Percentiles rank a stretch among this genome's conserved stretches.
Evolutionary conservation across 1,284 basidiomycete genomes (phyloP).

Genomic region (Ustilago shanxiensis): DNA sequence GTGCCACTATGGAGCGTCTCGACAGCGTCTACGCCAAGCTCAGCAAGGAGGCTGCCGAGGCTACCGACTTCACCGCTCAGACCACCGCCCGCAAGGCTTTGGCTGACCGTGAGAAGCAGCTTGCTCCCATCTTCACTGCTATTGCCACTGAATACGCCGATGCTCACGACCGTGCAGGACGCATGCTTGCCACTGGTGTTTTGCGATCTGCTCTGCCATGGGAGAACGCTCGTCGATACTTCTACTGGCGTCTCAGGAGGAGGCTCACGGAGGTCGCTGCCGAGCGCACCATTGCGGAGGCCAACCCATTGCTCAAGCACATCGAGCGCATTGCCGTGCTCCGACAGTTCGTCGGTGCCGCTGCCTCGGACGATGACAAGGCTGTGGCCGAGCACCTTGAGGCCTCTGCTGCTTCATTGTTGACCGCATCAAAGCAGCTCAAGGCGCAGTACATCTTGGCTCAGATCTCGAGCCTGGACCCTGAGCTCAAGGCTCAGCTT

Average conservation of each 20-base stretch:
- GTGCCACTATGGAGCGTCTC: conserved; percentile 91
- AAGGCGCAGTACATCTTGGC: conserved; percentile 70
- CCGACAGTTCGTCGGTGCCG: conserved; percentile 53
- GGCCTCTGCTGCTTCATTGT: conserved; percentile 52
- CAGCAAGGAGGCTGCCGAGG: conserved; percentile 76
- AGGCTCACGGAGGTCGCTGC: conserved; percentile 70
- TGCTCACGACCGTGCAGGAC: conserved; percentile 92
- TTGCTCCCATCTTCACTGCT: conserved; percentile 92
- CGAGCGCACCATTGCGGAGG: conserved; percentile 56
- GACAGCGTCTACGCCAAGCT: conserved; percentile 85
- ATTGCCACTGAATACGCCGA: conserved; percentile 95
- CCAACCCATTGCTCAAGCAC: conserved; percentile 67
- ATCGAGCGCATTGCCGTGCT: conserved; percentile 58
- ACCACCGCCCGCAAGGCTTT: conserved; percentile 75
- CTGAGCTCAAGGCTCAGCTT: conserved; percentile 51
- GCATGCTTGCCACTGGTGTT: conserved; percentile 95
- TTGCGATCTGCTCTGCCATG: conserved; percentile 80
- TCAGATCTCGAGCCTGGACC: conserved; percentile 62
- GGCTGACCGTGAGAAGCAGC: conserved; percentile 82
- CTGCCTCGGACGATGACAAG: conserved; percentile 59
- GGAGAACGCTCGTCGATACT: conserved; percentile 84
- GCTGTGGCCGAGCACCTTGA: conserved; percentile 63
- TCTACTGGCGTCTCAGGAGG: conserved; percentile 92
- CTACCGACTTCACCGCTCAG: conserved; percentile 77
- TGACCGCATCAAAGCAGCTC: conserved; percentile 55